Evolutionary conservation across 2,329 filamentous ascomycete genomes (phyloP).

Genomic region (Ceratocystis albifundus): DNA sequence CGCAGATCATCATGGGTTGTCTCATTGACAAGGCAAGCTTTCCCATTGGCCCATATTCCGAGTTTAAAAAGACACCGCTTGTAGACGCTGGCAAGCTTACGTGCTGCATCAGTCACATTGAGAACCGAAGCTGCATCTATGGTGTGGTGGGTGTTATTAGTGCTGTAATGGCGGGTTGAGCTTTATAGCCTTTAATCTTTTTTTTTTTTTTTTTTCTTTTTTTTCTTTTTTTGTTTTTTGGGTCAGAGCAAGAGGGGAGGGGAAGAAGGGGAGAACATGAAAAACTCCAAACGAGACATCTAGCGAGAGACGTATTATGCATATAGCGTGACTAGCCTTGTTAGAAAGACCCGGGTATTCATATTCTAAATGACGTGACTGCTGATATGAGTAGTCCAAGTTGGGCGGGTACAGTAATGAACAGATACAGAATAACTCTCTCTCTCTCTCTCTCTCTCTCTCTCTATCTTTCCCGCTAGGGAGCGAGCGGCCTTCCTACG

Average conservation of each 20-base stretch:
- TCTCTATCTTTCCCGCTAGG: too few species aligned
- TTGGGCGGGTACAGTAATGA: too few species aligned
- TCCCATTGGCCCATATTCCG: not conserved
- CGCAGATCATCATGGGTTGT: not conserved
- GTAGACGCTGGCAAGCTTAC: not conserved
- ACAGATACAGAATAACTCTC: too few species aligned
- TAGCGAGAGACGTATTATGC: not conserved
- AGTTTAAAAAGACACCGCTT: not conserved
- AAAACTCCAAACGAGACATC: not conserved
- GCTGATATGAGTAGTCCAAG: not conserved
- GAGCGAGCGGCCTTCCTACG: too few species aligned
- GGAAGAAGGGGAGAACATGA: not conserved
- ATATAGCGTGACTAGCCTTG: not conserved
- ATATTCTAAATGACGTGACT: conserved; percentile 4
- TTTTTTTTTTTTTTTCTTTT: too few species aligned
- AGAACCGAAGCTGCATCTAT: not conserved
- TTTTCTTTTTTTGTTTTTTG: too few species aligned
- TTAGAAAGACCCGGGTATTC: not conserved
- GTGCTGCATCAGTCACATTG: not conserved
- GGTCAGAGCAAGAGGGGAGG: not conserved
- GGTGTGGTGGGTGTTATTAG: not conserved
- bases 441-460: too few species aligned
- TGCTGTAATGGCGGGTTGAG: not conserved
- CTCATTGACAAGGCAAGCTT: not conserved
- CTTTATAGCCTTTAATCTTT: not conserved